phyloP scores from a whole-genome alignment of 2,329 filamentous ascomycete species.

The Ceratocystis harringtonii region DNA sequence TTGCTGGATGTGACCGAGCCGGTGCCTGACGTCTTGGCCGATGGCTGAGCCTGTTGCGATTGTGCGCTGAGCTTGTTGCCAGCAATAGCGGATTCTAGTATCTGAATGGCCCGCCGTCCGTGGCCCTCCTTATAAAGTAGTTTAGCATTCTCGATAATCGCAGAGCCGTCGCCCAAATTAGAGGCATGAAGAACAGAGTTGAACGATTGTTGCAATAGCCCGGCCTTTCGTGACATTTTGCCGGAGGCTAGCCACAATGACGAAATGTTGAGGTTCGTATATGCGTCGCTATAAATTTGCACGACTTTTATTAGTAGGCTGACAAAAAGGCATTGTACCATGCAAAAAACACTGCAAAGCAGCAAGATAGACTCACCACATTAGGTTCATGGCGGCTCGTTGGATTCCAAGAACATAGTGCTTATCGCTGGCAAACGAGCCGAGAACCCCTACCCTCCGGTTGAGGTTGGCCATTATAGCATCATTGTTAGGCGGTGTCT shows the following conservation, averaged over 20 bases:
- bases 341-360: not conserved
- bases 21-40: not conserved
- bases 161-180: slow-evolving; percentile 66
- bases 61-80: slow-evolving; percentile 24
- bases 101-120: slow-evolving; percentile 87
- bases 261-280: slow-evolving; percentile 56
- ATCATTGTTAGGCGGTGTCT: slow-evolving; percentile 3
- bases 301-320: not conserved
- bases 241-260: slow-evolving; percentile 75
- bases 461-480: slow-evolving; percentile 41
- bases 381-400: slow-evolving; percentile 72
- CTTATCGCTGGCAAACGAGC: slow-evolving; percentile 81
- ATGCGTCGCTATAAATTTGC: slow-evolving; percentile 12
- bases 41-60: not conserved
- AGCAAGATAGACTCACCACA: slow-evolving; percentile 35
- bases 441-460: slow-evolving; percentile 72
- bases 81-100: slow-evolving; percentile 71
- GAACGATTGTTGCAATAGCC: slow-evolving; percentile 74
- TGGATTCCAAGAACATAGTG: slow-evolving; percentile 81
- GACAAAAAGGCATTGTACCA: not conserved
- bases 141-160: slow-evolving; percentile 86
- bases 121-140: slow-evolving; percentile 88
- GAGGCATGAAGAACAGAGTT: slow-evolving; percentile 85
- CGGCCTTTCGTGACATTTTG: slow-evolving; percentile 70
- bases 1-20: slow-evolving; percentile 16